Evolutionary conservation across 768 basidiomycete species (phyloP), one percentile per base, ranked within the genome.

Genomic region (Phylloporus sp.): DNA sequence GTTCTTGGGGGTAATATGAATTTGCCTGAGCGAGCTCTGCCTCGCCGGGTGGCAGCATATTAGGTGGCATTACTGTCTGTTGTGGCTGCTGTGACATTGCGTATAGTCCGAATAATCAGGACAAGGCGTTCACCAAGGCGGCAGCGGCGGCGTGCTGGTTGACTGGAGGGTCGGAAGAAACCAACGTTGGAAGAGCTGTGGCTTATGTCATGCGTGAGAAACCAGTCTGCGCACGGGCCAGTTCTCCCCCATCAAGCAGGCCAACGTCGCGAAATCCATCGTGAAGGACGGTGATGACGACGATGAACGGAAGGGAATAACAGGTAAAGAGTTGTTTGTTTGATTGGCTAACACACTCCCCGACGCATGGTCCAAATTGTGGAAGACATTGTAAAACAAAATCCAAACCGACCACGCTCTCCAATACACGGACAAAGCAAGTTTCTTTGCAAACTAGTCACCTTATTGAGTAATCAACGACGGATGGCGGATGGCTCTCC

Each of bases 361-460:
- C 75, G 76, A 81, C 80, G 50, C 62, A 58, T 68, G 72, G 79
- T 78, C 78, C 85, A 86, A 86, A 86, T 80, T 74, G 71, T 79
- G 69, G 73, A 84, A 77, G 82, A 84, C 83, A 82, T 72, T 74
- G 76, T 81, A 84, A 85, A 84, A 86, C 84, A 87, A 82, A 75
- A 74, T 70, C 68, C 68, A 69, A 69, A 69, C 69, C 68, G 61
- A 70, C 67, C 68, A 69, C 69, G 68, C 67, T 70, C 67, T 70
- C 68, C 67, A 69, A 69, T 70, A 69, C 68, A 69, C 68, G 70
- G 70, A 69, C 68, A 69, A 69, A 69, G 69, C 53, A n/a, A 45
- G 22, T 31, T 42, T 3, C 16, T 8, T 8, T 15, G n/a, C 24
- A n/a, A 7, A 12, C 15, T 31, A 8, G 24, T 32, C 27, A 15